These are phyloP conservation scores for Fusarium sp. DNA, from an alignment of 2,329 filamentous ascomycete genomes.

Conservation along the genomic window DNA sequence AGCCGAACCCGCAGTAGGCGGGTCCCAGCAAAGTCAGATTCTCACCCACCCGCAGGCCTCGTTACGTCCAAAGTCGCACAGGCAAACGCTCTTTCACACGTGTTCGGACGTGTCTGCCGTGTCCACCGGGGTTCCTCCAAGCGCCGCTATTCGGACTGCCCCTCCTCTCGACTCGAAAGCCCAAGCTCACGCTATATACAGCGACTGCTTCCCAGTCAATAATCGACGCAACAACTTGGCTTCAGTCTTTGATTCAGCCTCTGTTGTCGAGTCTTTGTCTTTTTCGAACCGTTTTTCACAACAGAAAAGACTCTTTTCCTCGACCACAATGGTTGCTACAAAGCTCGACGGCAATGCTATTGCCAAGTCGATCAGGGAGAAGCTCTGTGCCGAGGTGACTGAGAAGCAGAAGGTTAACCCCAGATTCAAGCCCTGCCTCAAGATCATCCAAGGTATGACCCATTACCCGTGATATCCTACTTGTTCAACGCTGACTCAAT, in stretches of 20 bases:
- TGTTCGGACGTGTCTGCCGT: conserved; percentile 45
- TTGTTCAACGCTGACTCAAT: conserved; percentile 42
- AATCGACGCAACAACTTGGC: conserved; percentile 30
- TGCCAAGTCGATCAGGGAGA: conserved; percentile 89
- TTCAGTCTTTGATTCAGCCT: conserved; percentile 32
- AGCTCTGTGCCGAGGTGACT: conserved; percentile 82
- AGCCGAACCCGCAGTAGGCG: conserved; percentile 41
- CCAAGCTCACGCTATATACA: conserved; percentile 41
- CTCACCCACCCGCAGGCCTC: conserved; percentile 28
- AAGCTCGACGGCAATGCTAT: conserved; percentile 98
- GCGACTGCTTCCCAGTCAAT: conserved; percentile 32
- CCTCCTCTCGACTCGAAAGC: conserved; percentile 41
- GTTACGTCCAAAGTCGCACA: conserved; percentile 33
- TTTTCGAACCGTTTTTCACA: conserved; percentile 11
- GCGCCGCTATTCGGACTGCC: conserved; percentile 42
- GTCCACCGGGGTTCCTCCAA: conserved; percentile 33
- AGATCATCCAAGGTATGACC: conserved; percentile 88
- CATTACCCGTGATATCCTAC: conserved; percentile 17
- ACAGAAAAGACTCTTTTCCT: conserved; percentile 55
- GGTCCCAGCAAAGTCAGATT: conserved; percentile 41
- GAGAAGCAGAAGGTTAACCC: conserved; percentile 85
- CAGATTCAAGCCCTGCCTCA: conserved; percentile 87
- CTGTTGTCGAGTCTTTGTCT: conserved; percentile 26
- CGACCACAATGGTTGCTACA: conserved; percentile 81
- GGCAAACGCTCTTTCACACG: conserved; percentile 32